These are phyloP conservation scores for Cadophora sp. DNA, from an alignment of 2,329 filamentous ascomycete species.

Conservation along the genomic window DNA sequence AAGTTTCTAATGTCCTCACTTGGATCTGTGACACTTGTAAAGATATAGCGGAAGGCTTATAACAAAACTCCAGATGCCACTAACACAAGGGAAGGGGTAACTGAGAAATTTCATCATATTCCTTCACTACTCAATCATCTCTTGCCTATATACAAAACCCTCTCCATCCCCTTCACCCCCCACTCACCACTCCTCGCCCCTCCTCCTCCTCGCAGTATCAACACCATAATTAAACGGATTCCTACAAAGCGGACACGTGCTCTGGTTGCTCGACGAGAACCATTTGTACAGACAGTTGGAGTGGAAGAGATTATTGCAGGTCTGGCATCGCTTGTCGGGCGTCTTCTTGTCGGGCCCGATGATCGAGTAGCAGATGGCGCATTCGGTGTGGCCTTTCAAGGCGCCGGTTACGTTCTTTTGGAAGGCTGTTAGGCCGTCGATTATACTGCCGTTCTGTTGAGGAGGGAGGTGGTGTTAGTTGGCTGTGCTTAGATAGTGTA, in stretches of 20 bases:
- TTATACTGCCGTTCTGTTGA: slow-evolving; percentile 76
- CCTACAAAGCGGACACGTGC: slow-evolving; percentile 89
- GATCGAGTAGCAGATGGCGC: slow-evolving; percentile 96
- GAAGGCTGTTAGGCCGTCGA: slow-evolving; percentile 87
- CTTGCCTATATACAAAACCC: background rate
- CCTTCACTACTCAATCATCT: background rate
- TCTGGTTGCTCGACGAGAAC: slow-evolving; percentile 94
- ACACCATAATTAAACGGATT: slow-evolving; percentile 75
- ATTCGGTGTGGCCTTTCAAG: slow-evolving; percentile 92
- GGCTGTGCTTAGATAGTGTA: no score
- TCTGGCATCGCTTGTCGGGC: slow-evolving; percentile 89
- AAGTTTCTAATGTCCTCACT: no score
- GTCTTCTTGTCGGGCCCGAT: slow-evolving; percentile 87
- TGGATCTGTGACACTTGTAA: no score
- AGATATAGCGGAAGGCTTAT: no score
- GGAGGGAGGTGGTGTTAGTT: no score
- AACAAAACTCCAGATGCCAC: background rate
- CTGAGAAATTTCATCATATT: no score
- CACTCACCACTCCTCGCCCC: background rate
- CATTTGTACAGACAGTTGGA: slow-evolving; percentile 90
- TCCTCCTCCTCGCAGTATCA: slow-evolving; percentile 13
- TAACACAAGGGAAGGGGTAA: background rate
- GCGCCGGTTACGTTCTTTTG: slow-evolving; percentile 85
- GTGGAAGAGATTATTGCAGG: slow-evolving; percentile 95
- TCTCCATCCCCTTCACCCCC: background rate